phyloP scores from a whole-genome alignment of 202 grass and related monocot genomes.

The Schoenoplectus tabernaemontani region DNA sequence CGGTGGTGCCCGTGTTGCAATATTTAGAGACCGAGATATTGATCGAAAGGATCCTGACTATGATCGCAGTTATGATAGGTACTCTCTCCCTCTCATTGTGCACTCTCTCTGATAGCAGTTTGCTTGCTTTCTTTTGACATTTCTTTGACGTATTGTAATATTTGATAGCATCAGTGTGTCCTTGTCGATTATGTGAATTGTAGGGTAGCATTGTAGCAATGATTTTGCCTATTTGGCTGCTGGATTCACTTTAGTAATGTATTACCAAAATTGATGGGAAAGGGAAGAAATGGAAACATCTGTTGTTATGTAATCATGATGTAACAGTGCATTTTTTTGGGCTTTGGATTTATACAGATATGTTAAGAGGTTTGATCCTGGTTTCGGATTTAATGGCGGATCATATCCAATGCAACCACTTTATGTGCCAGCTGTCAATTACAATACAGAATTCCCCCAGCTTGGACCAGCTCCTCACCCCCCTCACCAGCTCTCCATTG shows the following conservation, averaged over 20 bases:
- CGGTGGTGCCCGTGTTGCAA: conserved; percentile 62
- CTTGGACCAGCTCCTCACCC: conserved; percentile 43
- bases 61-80: conserved; percentile 97
- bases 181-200: not conserved
- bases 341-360: conserved; percentile 54
- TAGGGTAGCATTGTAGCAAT: not conserved
- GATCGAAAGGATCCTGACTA: conserved; percentile 96
- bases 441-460: conserved; percentile 92
- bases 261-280: not conserved
- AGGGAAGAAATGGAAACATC: not conserved
- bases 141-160: not conserved
- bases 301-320: not conserved
- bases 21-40: conserved; percentile 77
- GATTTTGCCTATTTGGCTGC: not conserved
- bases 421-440: conserved; percentile 82
- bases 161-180: not conserved
- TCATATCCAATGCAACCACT: conserved; percentile 65
- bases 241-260: not conserved
- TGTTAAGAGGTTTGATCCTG: conserved; percentile 88
- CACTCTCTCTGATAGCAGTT: not conserved
- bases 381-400: conserved; percentile 75
- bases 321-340: not conserved
- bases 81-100: conserved; percentile 4
- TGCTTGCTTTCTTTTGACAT: not conserved
- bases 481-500: conserved; percentile 13